phyloP scores from a whole-genome alignment of 208 protist genomes.

The Trypanosoma platydactyli region DNA sequence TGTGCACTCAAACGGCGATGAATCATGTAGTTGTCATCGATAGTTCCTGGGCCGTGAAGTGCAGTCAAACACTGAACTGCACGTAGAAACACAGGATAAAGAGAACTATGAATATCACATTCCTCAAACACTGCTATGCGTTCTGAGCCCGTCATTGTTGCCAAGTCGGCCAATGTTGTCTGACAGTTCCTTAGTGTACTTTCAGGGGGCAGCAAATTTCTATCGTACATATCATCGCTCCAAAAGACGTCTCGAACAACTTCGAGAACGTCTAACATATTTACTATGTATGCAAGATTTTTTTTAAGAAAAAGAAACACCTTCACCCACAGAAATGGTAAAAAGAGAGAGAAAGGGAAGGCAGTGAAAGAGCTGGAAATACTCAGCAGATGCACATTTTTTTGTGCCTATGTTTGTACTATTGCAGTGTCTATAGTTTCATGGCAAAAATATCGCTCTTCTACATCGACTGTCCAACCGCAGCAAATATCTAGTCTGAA shows the following conservation, averaged over 20 bases:
- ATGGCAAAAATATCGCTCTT: background rate
- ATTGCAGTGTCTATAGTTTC: background rate
- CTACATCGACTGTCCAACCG: conserved; percentile 9
- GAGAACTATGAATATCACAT: conserved; percentile 65
- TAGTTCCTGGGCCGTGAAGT: conserved; percentile 41
- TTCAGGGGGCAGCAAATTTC: conserved; percentile 63
- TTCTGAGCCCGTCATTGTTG: conserved; percentile 75
- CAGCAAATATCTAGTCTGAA: conserved; percentile 7
- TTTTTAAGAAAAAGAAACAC: conserved; percentile 1
- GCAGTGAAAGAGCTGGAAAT: background rate
- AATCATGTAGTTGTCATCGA: conserved; percentile 64
- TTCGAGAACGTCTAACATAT: conserved; percentile 71
- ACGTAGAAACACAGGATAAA: conserved; percentile 79
- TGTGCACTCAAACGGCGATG: conserved; percentile 73
- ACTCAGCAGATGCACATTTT: background rate
- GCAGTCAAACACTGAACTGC: conserved; percentile 79
- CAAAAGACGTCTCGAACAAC: conserved; percentile 81
- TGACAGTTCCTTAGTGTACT: conserved; percentile 56
- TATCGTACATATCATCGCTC: conserved; percentile 67
- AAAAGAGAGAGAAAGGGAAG: background rate
- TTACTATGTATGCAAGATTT: conserved; percentile 8
- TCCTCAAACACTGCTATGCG: conserved; percentile 63
- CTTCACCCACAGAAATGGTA: conserved; percentile 2
- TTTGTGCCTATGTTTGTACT: conserved; percentile 7
- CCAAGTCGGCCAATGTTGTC: conserved; percentile 57